These are phyloP conservation scores for Pyracantha coccinea DNA, from an alignment of 331 rosid species.

Conservation along the genomic window DNA sequence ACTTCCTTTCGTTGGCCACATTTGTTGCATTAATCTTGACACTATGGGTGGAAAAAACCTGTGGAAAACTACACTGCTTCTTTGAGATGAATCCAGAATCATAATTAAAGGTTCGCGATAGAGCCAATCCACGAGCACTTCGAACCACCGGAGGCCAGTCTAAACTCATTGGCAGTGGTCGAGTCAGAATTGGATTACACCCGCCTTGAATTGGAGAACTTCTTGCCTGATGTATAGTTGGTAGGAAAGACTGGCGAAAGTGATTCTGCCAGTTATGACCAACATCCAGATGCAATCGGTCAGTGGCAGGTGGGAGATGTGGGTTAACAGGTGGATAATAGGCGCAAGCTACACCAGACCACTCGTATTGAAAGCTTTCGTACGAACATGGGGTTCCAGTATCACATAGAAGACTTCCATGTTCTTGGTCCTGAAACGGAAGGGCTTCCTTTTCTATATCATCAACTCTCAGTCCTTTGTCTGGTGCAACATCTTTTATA, in stretches of 20 bases:
- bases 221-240: conserved; percentile 65
- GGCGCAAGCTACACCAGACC: conserved; percentile 81
- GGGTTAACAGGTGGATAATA: conserved; percentile 71
- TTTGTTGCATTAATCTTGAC: conserved; percentile 45
- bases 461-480: conserved; percentile 41
- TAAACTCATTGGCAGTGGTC: conserved; percentile 73
- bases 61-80: conserved; percentile 58
- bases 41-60: conserved; percentile 49
- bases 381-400: conserved; percentile 40
- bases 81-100: conserved; percentile 74
- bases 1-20: conserved; percentile 59
- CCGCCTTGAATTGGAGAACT: conserved; percentile 58
- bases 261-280: conserved; percentile 95
- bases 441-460: conserved; percentile 39
- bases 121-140: conserved; percentile 58
- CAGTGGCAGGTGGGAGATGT: conserved; percentile 88
- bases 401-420: conserved; percentile 39
- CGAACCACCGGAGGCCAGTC: conserved; percentile 97
- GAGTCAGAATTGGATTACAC: conserved; percentile 58
- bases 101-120: conserved; percentile 54
- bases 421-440: conserved; percentile 34
- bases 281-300: conserved; percentile 93
- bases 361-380: conserved; percentile 67
- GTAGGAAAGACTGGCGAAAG: conserved; percentile 73
- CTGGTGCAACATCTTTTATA: conserved; percentile 27